These are phyloP conservation scores for Bombardia bombarda DNA, from an alignment of 495 filamentous ascomycete species.

Conservation along the genomic window DNA sequence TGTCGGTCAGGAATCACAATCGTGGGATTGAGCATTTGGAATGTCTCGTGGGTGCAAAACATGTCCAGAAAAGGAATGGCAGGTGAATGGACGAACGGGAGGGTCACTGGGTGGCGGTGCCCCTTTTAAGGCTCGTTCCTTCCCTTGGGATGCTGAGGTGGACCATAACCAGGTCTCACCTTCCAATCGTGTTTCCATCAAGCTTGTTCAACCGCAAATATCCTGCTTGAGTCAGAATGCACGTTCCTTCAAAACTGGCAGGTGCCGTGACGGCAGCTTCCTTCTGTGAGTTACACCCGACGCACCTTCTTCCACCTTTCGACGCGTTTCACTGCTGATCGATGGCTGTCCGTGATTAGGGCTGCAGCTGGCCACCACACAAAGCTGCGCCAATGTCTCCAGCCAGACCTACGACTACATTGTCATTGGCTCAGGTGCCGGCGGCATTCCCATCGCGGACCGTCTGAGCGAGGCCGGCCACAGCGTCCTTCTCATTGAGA, in stretches of 20 bases:
- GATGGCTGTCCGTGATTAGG: conserved; percentile 3
- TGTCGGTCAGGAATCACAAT: not conserved
- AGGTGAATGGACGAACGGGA: not conserved
- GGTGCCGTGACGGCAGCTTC: conserved; percentile 1
- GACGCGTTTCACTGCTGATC: too few species aligned
- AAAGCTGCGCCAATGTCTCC: conserved; percentile 31
- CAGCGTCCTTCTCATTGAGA: conserved; percentile 54
- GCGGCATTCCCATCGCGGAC: conserved; percentile 55
- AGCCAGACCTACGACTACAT: conserved; percentile 56
- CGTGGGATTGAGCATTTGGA: not conserved
- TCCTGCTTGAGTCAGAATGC: conserved; percentile 4
- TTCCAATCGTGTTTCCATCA: not conserved
- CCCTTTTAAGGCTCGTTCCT: not conserved
- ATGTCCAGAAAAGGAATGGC: not conserved
- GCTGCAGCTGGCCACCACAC: conserved; percentile 5
- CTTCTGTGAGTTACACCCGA: conserved; percentile 7
- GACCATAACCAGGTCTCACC: not conserved
- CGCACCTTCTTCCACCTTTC: not conserved
- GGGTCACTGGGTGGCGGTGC: not conserved
- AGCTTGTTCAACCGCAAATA: not conserved
- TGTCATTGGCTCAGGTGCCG: conserved; percentile 54
- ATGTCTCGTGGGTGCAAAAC: too few species aligned
- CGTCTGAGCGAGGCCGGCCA: conserved; percentile 53
- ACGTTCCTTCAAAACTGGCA: conserved; percentile 4
- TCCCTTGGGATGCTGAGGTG: not conserved